Conservation (phyloP, 805 yeast genomes). For the Dipodascopsis uninucleata region DNA sequence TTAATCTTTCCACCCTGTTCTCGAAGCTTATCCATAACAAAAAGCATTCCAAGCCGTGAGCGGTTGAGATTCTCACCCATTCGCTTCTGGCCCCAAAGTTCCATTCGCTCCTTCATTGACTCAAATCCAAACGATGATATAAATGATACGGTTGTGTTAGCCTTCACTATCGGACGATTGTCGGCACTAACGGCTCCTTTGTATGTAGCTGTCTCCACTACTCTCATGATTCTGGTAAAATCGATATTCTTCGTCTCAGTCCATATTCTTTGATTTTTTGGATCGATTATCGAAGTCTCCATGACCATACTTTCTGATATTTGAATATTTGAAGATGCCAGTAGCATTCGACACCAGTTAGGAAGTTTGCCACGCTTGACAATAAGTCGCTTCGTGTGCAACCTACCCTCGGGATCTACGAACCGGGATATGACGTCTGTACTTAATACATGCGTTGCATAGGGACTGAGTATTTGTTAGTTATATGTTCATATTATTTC, state of each 20-base stretch:
- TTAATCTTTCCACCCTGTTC: conserved; percentile 28
- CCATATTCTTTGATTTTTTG: conserved; percentile 48
- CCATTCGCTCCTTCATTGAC: conserved; percentile 70
- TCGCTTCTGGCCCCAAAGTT: conserved; percentile 70
- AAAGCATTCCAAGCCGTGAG: conserved; percentile 68
- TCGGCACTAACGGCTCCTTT: conserved; percentile 27
- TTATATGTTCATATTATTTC: background rate
- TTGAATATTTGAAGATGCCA: conserved; percentile 46
- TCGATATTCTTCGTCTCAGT: conserved; percentile 82
- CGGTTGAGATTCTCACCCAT: conserved; percentile 64
- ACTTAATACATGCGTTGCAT: conserved; percentile 76
- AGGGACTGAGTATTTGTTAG: conserved; percentile 53
- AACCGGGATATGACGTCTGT: conserved; percentile 67
- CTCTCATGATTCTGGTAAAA: conserved; percentile 69
- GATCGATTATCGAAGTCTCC: conserved; percentile 73
- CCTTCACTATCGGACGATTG: conserved; percentile 51
- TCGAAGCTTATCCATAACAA: conserved; percentile 64
- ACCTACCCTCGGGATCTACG: conserved; percentile 59
- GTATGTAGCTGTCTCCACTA: conserved; percentile 73
- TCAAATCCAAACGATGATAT: conserved; percentile 51
- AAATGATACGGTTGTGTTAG: conserved; percentile 21
- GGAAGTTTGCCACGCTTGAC: conserved; percentile 80
- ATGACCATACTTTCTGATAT: conserved; percentile 75
- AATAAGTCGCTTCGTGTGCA: conserved; percentile 69
- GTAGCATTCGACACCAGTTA: conserved; percentile 66